phyloP scores from a whole-genome alignment of 139 green algal species.

The Picochlorum sp. region DNA sequence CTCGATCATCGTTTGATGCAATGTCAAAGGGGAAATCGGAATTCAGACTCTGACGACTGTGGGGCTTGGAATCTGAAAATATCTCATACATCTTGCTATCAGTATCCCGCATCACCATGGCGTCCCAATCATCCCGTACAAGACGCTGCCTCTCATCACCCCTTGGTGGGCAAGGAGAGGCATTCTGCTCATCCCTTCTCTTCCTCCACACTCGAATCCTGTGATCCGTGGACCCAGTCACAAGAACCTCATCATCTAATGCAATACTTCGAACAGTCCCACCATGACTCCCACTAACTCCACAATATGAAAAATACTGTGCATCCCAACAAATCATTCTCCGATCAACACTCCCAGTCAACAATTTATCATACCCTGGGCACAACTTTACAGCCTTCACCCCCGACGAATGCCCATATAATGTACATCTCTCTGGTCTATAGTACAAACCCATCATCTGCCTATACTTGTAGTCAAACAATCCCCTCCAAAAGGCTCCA shows the following conservation, averaged over 20 bases:
- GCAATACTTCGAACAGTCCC: slow-evolving; percentile 7
- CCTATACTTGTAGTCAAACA: neutral
- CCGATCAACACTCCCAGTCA: slow-evolving; percentile 9
- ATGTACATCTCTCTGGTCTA: neutral
- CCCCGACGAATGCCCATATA: slow-evolving; percentile 8
- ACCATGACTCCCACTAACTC: neutral
- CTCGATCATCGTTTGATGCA: neutral
- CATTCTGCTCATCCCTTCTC: neutral
- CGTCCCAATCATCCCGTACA: too few relatives aligned
- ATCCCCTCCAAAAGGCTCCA: neutral
- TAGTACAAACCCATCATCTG: neutral
- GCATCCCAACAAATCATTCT: neutral
- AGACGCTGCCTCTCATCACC: too few relatives aligned
- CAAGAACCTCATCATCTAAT: slow-evolving; percentile 5
- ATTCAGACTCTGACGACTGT: too few relatives aligned
- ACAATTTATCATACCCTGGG: neutral
- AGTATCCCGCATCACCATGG: too few relatives aligned
- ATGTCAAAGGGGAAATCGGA: neutral
- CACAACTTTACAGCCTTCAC: slow-evolving; percentile 10
- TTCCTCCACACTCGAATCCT: neutral
- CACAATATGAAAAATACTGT: neutral
- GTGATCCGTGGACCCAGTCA: neutral
- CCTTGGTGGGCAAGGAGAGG: too few relatives aligned
- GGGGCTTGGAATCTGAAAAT: too few relatives aligned
- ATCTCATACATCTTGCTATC: too few relatives aligned